phyloP scores from a whole-genome alignment of 2,329 filamentous ascomycete species.

The Herpotrichia juniperi region DNA sequence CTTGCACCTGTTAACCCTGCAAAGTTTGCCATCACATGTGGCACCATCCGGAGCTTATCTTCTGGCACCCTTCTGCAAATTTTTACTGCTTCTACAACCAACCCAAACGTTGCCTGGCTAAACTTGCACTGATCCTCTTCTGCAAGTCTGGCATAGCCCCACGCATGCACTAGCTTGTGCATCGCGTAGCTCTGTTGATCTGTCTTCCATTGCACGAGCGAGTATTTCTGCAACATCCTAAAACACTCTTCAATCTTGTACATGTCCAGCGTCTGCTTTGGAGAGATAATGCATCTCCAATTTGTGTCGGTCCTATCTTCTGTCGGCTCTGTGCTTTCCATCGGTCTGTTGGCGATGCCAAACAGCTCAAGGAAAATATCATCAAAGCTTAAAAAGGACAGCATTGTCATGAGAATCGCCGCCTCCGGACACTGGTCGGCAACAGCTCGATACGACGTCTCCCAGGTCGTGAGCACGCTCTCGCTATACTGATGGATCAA shows the following conservation, averaged over 20 bases:
- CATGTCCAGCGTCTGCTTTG: constrained; percentile 1
- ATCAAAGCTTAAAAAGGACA: constrained; percentile 15
- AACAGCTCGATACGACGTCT: constrained; percentile 23
- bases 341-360: neutral
- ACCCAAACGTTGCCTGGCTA: too few species aligned
- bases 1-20: neutral
- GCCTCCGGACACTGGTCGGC: constrained; percentile 16
- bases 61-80: constrained; percentile 3
- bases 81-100: too few species aligned
- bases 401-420: constrained; percentile 14
- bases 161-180: constrained; percentile 29
- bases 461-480: constrained; percentile 30
- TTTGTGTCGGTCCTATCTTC: too few species aligned
- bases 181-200: constrained; percentile 24
- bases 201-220: constrained; percentile 18
- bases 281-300: constrained; percentile 7
- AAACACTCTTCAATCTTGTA: constrained; percentile 17
- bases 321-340: constrained; percentile 1
- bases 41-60: constrained; percentile 14
- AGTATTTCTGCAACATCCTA: constrained; percentile 14
- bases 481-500: constrained; percentile 24
- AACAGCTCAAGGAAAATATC: constrained; percentile 18
- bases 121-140: constrained; percentile 8
- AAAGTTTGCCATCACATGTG: constrained; percentile 21
- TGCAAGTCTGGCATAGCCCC: constrained; percentile 17